Conservation (phyloP, 2,329 filamentous ascomycete species). For the Stachybotrys elegans region DNA sequence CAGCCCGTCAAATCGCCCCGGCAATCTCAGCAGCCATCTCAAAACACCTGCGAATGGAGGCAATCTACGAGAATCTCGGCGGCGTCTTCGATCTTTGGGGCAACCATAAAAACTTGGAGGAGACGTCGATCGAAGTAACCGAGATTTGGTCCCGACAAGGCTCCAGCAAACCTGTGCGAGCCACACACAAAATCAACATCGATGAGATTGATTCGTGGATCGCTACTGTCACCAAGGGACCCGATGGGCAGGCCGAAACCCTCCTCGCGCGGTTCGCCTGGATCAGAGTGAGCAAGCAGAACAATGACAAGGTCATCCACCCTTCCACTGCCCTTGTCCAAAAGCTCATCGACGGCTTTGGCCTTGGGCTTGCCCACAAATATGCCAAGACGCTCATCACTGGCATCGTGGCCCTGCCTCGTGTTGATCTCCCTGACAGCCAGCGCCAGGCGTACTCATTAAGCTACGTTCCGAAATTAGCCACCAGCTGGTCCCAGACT, state of each 20-base stretch:
- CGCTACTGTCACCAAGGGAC: slow-evolving; percentile 11
- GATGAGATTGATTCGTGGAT: slow-evolving; percentile 16
- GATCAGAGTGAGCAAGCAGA: slow-evolving; percentile 15
- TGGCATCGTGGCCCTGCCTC: slow-evolving; percentile 23
- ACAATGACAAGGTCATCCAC: slow-evolving; percentile 16
- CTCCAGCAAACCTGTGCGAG: slow-evolving; percentile 12
- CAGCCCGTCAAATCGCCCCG: no score
- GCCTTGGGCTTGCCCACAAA: slow-evolving; percentile 21
- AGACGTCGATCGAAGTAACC: slow-evolving; percentile 17
- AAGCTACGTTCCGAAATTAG: slow-evolving; percentile 32
- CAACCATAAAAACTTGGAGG: slow-evolving; percentile 10
- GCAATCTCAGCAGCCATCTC: background rate
- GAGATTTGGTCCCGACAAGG: slow-evolving; percentile 21
- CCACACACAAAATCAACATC: slow-evolving; percentile 6
- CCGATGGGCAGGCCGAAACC: slow-evolving; percentile 10
- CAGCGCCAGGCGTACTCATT: slow-evolving; percentile 22
- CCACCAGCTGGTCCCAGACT: slow-evolving; percentile 29
- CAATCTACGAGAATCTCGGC: slow-evolving; percentile 24
- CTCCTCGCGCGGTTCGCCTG: slow-evolving; percentile 25
- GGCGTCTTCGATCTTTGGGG: slow-evolving; percentile 17
- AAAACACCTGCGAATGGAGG: slow-evolving; percentile 23
- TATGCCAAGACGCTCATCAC: slow-evolving; percentile 29
- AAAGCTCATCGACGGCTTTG: slow-evolving; percentile 20
- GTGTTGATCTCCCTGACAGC: background rate
- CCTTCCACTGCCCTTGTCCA: no score